Evolutionary conservation across 73 alveolate genomes (phyloP).

Genomic region (Paramecium octaurelia): DNA sequence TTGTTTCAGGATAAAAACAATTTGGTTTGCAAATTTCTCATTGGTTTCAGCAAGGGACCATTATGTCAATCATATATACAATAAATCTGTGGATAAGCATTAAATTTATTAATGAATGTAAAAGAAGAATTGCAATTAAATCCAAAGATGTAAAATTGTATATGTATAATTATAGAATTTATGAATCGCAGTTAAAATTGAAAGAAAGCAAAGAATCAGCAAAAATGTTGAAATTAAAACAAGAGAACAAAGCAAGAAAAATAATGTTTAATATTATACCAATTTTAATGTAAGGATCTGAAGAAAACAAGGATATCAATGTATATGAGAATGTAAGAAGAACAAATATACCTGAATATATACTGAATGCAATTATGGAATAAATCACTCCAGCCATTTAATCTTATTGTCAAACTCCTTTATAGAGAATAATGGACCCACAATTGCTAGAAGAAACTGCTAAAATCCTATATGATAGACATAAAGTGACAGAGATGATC

Average conservation of each 20-base stretch:
- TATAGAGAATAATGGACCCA: not conserved
- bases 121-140: not conserved
- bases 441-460: conserved; percentile 18
- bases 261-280: not conserved
- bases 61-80: not conserved
- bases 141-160: not conserved
- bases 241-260: not conserved
- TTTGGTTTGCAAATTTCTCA: not conserved
- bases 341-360: not conserved
- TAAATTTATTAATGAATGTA: conserved; percentile 21
- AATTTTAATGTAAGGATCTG: not conserved
- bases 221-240: not conserved
- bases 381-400: conserved; percentile 13
- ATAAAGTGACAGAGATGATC: conserved; percentile 6
- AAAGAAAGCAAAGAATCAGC: not conserved
- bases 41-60: not conserved
- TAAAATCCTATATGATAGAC: conserved; percentile 8
- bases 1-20: not conserved
- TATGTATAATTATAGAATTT: not conserved
- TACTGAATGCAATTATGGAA: not conserved
- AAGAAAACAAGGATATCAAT: not conserved
- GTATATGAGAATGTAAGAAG: not conserved
- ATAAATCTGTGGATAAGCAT: not conserved
- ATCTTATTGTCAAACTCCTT: conserved; percentile 40
- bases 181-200: not conserved